A percentile compares a stretch with the other conserved stretches of the same genome.
These are phyloP conservation scores for Tirmania nivea DNA, from an alignment of 495 filamentous ascomycete species.

Conservation along the genomic window DNA sequence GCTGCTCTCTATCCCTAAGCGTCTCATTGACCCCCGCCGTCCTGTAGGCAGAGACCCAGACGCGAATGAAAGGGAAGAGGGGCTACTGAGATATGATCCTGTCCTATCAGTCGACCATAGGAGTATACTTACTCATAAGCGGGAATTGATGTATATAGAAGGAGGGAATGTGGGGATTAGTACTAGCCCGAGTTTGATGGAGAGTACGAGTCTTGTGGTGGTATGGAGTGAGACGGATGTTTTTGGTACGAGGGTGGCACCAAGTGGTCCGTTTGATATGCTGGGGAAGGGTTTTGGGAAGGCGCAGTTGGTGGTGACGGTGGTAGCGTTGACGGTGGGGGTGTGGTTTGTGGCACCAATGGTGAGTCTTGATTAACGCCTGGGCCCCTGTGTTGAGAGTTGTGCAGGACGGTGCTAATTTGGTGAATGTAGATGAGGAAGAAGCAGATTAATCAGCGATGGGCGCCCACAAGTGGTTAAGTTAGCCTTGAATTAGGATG, in stretches of 20 bases:
- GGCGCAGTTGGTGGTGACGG: constrained; percentile 59
- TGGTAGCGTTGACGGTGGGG: constrained; percentile 51
- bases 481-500: no score
- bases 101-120: constrained; percentile 67
- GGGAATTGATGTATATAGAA: constrained; percentile 56
- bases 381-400: background rate
- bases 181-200: constrained; percentile 54
- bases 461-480: constrained; percentile 10
- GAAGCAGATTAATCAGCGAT: constrained; percentile 32
- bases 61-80: constrained; percentile 58
- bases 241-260: constrained; percentile 65
- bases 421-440: constrained; percentile 23
- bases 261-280: constrained; percentile 74
- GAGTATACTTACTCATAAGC: constrained; percentile 57
- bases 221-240: constrained; percentile 69
- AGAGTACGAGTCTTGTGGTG: constrained; percentile 81
- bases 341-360: constrained; percentile 62
- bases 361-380: constrained; percentile 31
- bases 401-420: constrained; percentile 3
- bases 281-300: constrained; percentile 86
- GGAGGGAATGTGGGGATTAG: constrained; percentile 29
- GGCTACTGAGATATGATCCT: constrained; percentile 52
- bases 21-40: constrained; percentile 64
- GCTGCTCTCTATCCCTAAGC: constrained; percentile 58
- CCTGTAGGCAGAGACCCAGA: constrained; percentile 71